phyloP scores from a whole-genome alignment of 2,329 filamentous ascomycete species.

The Xylaria sp. region DNA sequence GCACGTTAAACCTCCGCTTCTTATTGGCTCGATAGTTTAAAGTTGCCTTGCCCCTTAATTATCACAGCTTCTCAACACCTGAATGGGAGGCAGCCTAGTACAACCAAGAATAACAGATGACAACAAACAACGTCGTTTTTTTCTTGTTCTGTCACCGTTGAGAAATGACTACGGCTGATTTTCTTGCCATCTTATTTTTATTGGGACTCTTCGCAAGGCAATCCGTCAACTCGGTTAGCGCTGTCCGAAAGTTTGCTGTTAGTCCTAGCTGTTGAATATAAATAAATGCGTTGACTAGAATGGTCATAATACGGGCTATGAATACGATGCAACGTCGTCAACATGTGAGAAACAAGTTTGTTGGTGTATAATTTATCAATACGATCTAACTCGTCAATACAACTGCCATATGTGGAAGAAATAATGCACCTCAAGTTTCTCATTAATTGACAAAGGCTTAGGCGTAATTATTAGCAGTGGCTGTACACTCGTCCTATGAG shows the following conservation, averaged over 20 bases:
- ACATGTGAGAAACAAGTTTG: background rate
- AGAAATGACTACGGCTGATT: background rate
- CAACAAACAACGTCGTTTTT: background rate
- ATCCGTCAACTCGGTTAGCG: background rate
- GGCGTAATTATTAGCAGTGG: background rate
- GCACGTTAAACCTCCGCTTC: conserved; percentile 10
- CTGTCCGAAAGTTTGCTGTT: too few relatives aligned
- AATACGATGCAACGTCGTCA: background rate
- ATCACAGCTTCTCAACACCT: conserved; percentile 1
- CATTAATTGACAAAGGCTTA: background rate
- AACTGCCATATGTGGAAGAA: background rate
- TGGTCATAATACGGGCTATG: background rate
- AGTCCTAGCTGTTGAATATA: background rate
- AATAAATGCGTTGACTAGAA: background rate
- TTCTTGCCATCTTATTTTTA: background rate
- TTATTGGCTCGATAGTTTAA: conserved; percentile 15
- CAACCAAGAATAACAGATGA: background rate
- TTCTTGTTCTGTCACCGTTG: background rate
- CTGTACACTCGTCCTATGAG: background rate
- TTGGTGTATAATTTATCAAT: background rate
- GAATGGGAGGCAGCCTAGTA: conserved; percentile 1
- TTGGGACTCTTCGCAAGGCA: background rate
- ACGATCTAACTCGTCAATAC: background rate
- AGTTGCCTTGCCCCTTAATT: conserved; percentile 17
- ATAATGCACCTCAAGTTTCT: background rate